Conservation (phyloP, 331 rosid species). For the Quercus tomentella region DNA sequence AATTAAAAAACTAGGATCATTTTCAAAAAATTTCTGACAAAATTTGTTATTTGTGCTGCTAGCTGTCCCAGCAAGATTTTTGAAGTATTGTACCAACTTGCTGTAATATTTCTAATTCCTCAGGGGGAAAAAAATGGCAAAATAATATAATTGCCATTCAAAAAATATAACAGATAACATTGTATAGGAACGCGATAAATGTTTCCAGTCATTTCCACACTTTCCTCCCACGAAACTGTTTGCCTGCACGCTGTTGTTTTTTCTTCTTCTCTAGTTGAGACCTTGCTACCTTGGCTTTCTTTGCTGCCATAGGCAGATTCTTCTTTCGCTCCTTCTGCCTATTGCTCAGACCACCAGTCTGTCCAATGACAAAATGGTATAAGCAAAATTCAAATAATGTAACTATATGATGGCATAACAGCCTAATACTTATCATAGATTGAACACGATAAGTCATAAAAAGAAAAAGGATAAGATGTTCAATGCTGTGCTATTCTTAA, state of each 20-base stretch:
- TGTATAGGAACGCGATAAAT: not conserved
- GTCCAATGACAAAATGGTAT: constrained; percentile 10
- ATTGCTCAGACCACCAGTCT: constrained; percentile 92
- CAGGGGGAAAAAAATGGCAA: no score
- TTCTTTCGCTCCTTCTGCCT: constrained; percentile 77
- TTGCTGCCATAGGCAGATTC: constrained; percentile 73
- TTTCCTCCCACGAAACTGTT: constrained; percentile 69
- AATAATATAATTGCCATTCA: not conserved
- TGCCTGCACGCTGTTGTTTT: constrained; percentile 40
- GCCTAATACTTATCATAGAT: not conserved
- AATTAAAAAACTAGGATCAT: no score
- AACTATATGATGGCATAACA: not conserved
- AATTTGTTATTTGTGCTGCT: no score
- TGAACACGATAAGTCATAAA: not conserved
- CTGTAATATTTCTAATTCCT: no score
- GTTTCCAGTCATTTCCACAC: constrained; percentile 50
- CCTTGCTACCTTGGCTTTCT: constrained; percentile 48
- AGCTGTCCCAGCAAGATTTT: no score
- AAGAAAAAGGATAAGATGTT: no score
- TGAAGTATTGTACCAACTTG: no score
- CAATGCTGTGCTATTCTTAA: no score
- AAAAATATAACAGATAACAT: not conserved
- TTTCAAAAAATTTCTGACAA: no score
- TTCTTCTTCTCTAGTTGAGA: constrained; percentile 46
- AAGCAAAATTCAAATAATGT: not conserved